These are phyloP conservation scores for Lippia alba DNA, from an alignment of 305 asterid species.

Conservation along the genomic window DNA sequence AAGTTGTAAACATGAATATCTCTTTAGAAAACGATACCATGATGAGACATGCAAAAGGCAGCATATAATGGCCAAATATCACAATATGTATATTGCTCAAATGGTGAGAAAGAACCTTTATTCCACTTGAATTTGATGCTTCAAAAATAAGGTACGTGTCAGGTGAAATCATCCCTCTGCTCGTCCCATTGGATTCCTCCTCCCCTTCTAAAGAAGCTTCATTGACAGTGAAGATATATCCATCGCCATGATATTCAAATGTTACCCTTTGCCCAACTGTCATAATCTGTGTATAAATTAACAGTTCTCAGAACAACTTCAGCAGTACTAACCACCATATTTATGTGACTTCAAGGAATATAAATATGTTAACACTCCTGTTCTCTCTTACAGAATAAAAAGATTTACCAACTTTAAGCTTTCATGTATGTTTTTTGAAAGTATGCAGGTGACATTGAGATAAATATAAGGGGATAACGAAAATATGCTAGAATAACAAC, in stretches of 20 bases:
- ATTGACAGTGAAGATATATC: conserved; percentile 80
- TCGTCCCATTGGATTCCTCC: conserved; percentile 62
- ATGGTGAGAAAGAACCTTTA: conserved; percentile 62
- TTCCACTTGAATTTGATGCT: conserved; percentile 84
- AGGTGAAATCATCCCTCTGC: conserved; percentile 82
- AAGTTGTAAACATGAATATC: conserved; percentile 32
- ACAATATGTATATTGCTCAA: conserved; percentile 21
- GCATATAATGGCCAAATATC: conserved; percentile 24
- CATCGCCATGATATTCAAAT: conserved; percentile 88
- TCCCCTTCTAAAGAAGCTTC: conserved; percentile 82
- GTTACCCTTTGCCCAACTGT: conserved; percentile 87
- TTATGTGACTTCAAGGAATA: not conserved
- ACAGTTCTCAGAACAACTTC: conserved; percentile 8
- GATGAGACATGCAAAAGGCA: conserved; percentile 25
- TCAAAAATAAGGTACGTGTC: conserved; percentile 90
- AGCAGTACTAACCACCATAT: conserved; percentile 19
- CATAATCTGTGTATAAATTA: conserved; percentile 67
- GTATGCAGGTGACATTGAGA: conserved; percentile 22
- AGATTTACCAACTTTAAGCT: not conserved
- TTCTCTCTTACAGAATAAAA: conserved; percentile 9
- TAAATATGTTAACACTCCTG: conserved; percentile 6
- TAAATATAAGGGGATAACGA: conserved; percentile 18
- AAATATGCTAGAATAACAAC: conserved; percentile 17
- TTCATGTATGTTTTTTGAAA: conserved; percentile 7
- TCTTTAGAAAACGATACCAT: conserved; percentile 18